These are phyloP conservation scores for Aspergillus nidulans DNA, from an alignment of 495 filamentous ascomycete species.

Conservation along the genomic window DNA sequence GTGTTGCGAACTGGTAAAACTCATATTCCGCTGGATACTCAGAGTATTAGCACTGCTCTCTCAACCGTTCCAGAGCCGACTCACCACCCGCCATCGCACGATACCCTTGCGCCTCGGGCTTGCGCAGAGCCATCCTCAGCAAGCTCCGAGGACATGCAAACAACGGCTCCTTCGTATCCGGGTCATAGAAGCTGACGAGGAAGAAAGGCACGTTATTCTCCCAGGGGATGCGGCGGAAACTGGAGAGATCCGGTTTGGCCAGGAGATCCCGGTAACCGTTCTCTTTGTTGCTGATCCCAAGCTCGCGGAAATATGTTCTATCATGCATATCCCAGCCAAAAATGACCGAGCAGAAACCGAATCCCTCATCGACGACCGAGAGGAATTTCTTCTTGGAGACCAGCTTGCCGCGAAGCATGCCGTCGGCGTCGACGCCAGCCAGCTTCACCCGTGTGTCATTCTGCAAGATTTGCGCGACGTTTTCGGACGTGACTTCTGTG, in stretches of 20 bases:
- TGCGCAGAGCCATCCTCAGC: constrained; percentile 63
- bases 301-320: constrained; percentile 76
- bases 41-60: neutral
- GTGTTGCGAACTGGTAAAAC: constrained; percentile 88
- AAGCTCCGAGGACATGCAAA: constrained; percentile 81
- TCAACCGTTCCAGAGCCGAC: constrained; percentile 2
- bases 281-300: constrained; percentile 83
- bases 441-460: constrained; percentile 86
- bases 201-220: constrained; percentile 92
- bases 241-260: constrained; percentile 74
- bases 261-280: constrained; percentile 92
- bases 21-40: constrained; percentile 77
- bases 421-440: constrained; percentile 88
- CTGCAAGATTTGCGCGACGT: constrained; percentile 57
- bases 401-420: constrained; percentile 85
- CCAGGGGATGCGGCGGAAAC: constrained; percentile 90
- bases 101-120: constrained; percentile 58
- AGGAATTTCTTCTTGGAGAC: constrained; percentile 96
- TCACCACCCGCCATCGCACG: constrained; percentile 92
- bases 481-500: constrained; percentile 49
- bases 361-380: constrained; percentile 74
- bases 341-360: constrained; percentile 94
- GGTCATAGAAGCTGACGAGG: constrained; percentile 76
- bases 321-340: constrained; percentile 99
- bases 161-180: constrained; percentile 52